Percentiles rank a stretch among this genome's conserved stretches.
These are phyloP conservation scores for Linum tenue DNA, from an alignment of 345 rosid species.

Conservation along the genomic window DNA sequence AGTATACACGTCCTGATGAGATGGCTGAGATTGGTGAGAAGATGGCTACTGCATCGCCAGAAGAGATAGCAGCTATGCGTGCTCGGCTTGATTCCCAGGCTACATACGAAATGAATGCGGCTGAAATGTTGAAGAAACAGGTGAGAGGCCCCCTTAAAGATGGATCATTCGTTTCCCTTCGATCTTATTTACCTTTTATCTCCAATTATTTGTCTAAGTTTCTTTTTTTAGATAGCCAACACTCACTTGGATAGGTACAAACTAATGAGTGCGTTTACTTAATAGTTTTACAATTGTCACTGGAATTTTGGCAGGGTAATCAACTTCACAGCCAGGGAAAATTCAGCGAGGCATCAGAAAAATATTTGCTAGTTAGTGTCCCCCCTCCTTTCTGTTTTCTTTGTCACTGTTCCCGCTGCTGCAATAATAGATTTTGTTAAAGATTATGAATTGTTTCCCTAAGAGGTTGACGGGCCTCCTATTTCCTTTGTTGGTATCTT, in stretches of 20 bases:
- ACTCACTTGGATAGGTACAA: background rate
- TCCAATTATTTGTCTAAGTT: background rate
- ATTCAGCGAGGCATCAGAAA: constrained; percentile 57
- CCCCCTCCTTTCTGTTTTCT: background rate
- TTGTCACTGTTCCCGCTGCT: background rate
- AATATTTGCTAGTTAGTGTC: constrained; percentile 68
- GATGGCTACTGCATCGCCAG: constrained; percentile 80
- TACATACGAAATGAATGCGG: constrained; percentile 61
- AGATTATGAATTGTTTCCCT: background rate
- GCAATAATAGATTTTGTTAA: background rate
- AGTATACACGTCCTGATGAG: constrained; percentile 68
- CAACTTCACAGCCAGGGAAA: constrained; percentile 74
- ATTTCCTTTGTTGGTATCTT: constrained; percentile 7
- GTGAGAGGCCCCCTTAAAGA: constrained; percentile 25
- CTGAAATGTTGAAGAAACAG: constrained; percentile 78
- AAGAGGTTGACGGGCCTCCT: constrained; percentile 5
- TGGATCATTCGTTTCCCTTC: constrained; percentile 9
- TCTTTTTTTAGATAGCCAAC: background rate
- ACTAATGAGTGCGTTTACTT: no score
- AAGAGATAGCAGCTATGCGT: constrained; percentile 73
- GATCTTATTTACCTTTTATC: background rate
- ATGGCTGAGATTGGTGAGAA: constrained; percentile 86
- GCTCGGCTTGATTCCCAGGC: constrained; percentile 68
- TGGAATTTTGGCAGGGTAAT: constrained; percentile 54
- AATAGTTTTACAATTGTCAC: background rate